Conservation (phyloP, 768 basidiomycete species). For the Tricholoma furcatifolium region DNA sequence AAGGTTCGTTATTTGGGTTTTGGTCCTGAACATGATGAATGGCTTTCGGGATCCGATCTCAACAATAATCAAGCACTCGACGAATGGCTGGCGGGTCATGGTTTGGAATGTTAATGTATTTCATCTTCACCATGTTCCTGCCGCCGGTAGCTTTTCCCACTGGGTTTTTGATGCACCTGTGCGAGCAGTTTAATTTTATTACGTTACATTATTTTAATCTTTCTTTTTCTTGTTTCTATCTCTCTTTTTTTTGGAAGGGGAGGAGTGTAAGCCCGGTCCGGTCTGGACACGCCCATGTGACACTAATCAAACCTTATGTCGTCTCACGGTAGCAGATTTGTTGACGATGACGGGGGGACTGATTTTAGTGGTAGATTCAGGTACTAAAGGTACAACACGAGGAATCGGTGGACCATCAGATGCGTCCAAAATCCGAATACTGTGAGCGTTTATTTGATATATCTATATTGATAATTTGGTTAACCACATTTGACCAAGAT, state of each 20-base stretch:
- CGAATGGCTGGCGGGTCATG: conserved; percentile 11
- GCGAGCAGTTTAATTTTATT: not conserved
- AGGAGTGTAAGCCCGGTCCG: conserved; percentile 1
- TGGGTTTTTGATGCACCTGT: conserved; percentile 8
- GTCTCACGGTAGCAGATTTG: too few relatives aligned
- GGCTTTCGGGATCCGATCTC: conserved; percentile 22
- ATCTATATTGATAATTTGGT: too few relatives aligned
- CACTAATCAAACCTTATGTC: not conserved
- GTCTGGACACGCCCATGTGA: not conserved
- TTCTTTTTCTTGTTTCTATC: not conserved
- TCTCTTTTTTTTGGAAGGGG: conserved; percentile 1
- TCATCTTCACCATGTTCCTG: too few relatives aligned
- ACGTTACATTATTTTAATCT: not conserved
- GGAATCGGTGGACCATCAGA: too few relatives aligned
- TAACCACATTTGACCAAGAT: too few relatives aligned
- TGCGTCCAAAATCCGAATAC: too few relatives aligned
- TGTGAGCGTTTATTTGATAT: too few relatives aligned
- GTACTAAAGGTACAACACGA: too few relatives aligned
- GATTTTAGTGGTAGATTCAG: too few relatives aligned
- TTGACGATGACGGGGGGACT: too few relatives aligned
- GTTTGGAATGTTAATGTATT: not conserved
- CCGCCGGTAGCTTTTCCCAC: conserved; percentile 11
- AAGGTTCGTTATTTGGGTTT: conserved; percentile 30
- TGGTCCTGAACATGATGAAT: conserved; percentile 22
- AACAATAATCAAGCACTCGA: conserved; percentile 20